Evolutionary conservation across 257 asterid species (phyloP), one percentile per base, ranked within the genome.

Genomic region (Haberlea rhodopensis): DNA sequence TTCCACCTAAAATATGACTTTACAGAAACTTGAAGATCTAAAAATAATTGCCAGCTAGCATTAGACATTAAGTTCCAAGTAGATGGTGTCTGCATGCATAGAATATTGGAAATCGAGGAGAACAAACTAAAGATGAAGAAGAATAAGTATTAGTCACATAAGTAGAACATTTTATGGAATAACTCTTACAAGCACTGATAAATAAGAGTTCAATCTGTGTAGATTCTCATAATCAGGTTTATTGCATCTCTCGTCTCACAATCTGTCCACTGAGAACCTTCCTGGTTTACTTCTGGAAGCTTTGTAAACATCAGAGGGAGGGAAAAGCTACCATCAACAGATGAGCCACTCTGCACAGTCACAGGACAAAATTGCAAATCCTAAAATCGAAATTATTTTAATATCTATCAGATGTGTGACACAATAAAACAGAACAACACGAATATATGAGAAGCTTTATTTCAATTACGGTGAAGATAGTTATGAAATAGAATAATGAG

Each of bases 201-300:
- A n/a, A 65, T 90, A 87, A n/a, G 90, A 73, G 77, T 90, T 89
- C 82, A 94, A 75, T 75, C 77, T 80, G 66, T 71, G 82, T 57
- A 94, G 84, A 78, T 94, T 94, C 65, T 87, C 87, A 73, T 86
- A 78, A 90, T 82, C 81, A 90, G 48, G 81, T 78, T 86, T 79
- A 84, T 76, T 53, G 96, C 89, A 78, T 94, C 97, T 70, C 74
- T 82, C 56, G 82, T 82, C 82, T 87, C 99, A 71, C 87, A 80
- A 56, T 84, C 87, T 52, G 95, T 85, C 97, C 97, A 90, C 81
- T 69, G 96, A 53, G 95, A 94, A 63, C 85, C 95, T 81, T 85
- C 94, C 68, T 73, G 91, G 70, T 86, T 86, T 68, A 85, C 87
- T 80, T 87, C 95, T 67, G 95, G 92, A 79, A 94, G 95, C 77